Evolutionary conservation across 495 filamentous ascomycete species (phyloP), one percentile per base, ranked within the genome.

Genomic region (Aspergillus ostianus): DNA sequence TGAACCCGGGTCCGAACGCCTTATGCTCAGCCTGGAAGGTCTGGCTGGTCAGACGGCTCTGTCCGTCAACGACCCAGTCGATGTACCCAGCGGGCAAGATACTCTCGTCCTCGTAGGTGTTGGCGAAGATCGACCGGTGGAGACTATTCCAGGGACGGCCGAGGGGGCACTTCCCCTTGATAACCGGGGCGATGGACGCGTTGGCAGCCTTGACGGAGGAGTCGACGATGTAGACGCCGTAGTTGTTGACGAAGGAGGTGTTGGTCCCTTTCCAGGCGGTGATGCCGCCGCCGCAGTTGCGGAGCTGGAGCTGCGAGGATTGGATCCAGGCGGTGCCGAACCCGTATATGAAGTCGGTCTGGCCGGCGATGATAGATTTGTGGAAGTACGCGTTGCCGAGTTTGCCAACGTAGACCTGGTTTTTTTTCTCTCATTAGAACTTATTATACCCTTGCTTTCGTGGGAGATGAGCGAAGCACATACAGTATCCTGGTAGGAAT

Each of bases 231-330:
- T 87, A 87, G 18, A 84, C 75, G 27, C 84, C 84, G 70, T 85
- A 87, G 57, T 84, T 85, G 69, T 87, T 87, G 6, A 63, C 62
- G 58, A 82, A 84, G 21, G 82, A 86, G 0, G 83, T 86, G 68
- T 87, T 87, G 1, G 79, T 84, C 15, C 84, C 84, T 56, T 87
- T 87, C 85, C 84, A 87, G 7, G 84, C 84, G n/a, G 82, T 85
- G 51, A 87, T 79, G 50, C 85, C 84, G 58, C 85, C 84, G 26
- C 84, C 85, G 64, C 84, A 86, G 53, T 67, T 67, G 30, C 85
- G 79, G 26, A 87, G 74, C 4, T 69, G 67, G 7, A 86, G 56
- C 2, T 67, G 60, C 4, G 70, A 77, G 3, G 71, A 67, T 61
- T 82, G 70, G 30, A 81, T 67, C 71, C 76, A 83, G 26, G 73